Evolutionary conservation across 2,329 filamentous ascomycete species (phyloP).

Genomic region (Tolypocladium album): DNA sequence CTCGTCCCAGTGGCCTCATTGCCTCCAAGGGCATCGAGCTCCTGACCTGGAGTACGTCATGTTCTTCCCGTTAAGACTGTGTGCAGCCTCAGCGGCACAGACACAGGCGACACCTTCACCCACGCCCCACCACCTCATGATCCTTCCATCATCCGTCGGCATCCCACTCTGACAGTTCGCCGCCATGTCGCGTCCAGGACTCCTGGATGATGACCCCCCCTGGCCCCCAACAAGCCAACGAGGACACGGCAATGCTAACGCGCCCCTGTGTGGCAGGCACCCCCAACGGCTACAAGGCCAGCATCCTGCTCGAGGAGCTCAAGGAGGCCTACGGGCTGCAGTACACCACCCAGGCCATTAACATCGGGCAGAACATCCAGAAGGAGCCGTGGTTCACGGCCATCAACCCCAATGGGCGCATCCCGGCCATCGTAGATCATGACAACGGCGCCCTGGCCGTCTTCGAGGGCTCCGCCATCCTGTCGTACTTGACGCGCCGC

Average conservation of each 20-base stretch:
- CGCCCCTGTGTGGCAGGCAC: slow-evolving; percentile 21
- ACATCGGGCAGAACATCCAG: slow-evolving; percentile 52
- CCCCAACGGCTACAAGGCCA: slow-evolving; percentile 45
- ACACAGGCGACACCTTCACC: background rate
- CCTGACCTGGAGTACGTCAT: slow-evolving; percentile 37
- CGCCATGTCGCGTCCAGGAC: background rate
- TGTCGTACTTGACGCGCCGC: slow-evolving; percentile 61
- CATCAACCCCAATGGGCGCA: slow-evolving; percentile 53
- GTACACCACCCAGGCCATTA: slow-evolving; percentile 48
- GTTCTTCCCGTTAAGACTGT: no score
- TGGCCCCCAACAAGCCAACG: background rate
- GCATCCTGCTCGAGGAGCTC: slow-evolving; percentile 54
- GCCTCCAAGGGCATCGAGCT: slow-evolving; percentile 55
- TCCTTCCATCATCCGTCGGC: background rate
- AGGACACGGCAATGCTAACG: background rate
- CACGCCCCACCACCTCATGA: background rate
- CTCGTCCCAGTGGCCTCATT: slow-evolving; percentile 39
- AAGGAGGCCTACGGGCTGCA: slow-evolving; percentile 52
- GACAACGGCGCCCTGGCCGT: slow-evolving; percentile 50
- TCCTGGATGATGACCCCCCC: no score
- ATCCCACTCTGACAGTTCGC: background rate
- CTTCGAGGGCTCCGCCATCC: slow-evolving; percentile 66
- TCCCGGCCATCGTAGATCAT: slow-evolving; percentile 56
- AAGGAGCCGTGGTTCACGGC: slow-evolving; percentile 58
- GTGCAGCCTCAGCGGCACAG: background rate